Base-by-base conservation (phyloP, 169 alveolate species). In the Eimeria maxima region DNA sequence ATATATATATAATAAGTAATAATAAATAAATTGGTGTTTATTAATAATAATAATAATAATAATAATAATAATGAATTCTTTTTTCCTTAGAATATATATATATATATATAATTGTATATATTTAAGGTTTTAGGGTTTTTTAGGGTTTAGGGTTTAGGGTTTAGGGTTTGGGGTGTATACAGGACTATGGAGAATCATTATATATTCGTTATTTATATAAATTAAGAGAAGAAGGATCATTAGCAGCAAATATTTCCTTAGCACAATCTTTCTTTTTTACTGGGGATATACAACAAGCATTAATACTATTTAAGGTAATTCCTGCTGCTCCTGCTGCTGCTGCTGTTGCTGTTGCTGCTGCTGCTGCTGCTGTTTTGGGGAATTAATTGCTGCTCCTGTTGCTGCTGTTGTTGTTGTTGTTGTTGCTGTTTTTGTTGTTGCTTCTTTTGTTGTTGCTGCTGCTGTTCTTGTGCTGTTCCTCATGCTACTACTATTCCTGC, bases 81-180 rank as follows among this genome's bases (percentile, higher is more conserved):
- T n/a, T n/a, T n/a, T n/a, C n/a, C n/a, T n/a, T n/a, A n/a, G n/a
- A n/a, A n/a, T n/a, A n/a, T n/a, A n/a, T n/a, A 5, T 67, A 47
- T 5, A 86, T n/a, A n/a, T n/a, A n/a, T n/a, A n/a, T n/a, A n/a
- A n/a, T n/a, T n/a, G n/a, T n/a, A n/a, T n/a, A n/a, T n/a, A n/a
- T n/a, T n/a, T n/a, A n/a, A n/a, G n/a, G n/a, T n/a, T n/a, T n/a
- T n/a, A n/a, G n/a, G n/a, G n/a, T n/a, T n/a, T n/a, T n/a, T n/a
- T n/a, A n/a, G n/a, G n/a, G n/a, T n/a, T n/a, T n/a, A n/a, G n/a
- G 95, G 4, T 84, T 89, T n/a, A 73, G 44, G 83, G 55, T 38
- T 38, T 73, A n/a, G 83, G 83, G 83, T 73, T 73, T 73, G 18
- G 83, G 83, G 83, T 73, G n/a, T 22, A 7, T 14, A n/a, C 78